Conservation (phyloP, 805 yeast genomes). For the Vanderwaltozyma polyspora region DNA sequence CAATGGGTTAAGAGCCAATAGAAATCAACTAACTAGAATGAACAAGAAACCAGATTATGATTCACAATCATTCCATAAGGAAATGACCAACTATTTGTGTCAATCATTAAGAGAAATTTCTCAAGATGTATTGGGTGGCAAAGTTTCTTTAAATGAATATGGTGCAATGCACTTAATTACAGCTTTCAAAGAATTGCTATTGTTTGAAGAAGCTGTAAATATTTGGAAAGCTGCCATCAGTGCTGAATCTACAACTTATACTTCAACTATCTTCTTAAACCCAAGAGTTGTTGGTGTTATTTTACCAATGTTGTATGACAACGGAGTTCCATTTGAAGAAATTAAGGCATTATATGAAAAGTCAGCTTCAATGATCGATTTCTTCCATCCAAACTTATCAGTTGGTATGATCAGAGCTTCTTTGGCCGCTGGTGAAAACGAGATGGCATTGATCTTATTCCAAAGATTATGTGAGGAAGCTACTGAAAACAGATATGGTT, state of each 20-base stretch:
- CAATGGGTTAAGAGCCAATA: slow-evolving; percentile 45
- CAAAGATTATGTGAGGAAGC: slow-evolving; percentile 46
- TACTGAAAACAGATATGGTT: slow-evolving; percentile 36
- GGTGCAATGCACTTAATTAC: slow-evolving; percentile 49
- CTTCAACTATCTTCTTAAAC: slow-evolving; percentile 36
- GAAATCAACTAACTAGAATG: slow-evolving; percentile 42
- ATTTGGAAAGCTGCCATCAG: slow-evolving; percentile 49
- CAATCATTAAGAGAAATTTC: slow-evolving; percentile 42
- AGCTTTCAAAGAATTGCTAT: slow-evolving; percentile 48
- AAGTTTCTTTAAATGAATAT: slow-evolving; percentile 36
- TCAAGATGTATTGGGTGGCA: slow-evolving; percentile 36
- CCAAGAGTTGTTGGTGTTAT: slow-evolving; percentile 60
- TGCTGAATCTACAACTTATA: slow-evolving; percentile 12
- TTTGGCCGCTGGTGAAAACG: slow-evolving; percentile 49
- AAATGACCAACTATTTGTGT: slow-evolving; percentile 40
- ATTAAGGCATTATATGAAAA: slow-evolving; percentile 44
- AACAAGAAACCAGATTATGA: slow-evolving; percentile 52
- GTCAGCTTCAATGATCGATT: slow-evolving; percentile 26
- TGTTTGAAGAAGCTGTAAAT: slow-evolving; percentile 52
- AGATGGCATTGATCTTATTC: slow-evolving; percentile 54
- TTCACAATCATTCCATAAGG: slow-evolving; percentile 43
- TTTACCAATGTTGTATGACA: slow-evolving; percentile 53
- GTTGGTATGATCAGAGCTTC: slow-evolving; percentile 70
- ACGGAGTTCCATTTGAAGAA: slow-evolving; percentile 53
- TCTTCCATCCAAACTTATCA: slow-evolving; percentile 37